Evolutionary conservation across 108 stramenopile species (phyloP).

Genomic region (Schizochytrium sp.): DNA sequence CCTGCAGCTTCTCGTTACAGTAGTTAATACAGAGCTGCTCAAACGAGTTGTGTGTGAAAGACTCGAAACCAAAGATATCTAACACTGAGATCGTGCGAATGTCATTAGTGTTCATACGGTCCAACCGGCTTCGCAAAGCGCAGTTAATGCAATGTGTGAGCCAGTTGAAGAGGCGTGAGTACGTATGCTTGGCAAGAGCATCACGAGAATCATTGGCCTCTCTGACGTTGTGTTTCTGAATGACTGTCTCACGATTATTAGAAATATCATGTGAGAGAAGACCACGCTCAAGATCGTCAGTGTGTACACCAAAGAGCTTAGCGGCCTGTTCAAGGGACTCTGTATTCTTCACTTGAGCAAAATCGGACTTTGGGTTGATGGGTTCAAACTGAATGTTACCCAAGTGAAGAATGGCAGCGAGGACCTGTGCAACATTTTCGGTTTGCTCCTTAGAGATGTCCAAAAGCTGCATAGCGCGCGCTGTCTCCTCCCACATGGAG

Average conservation of each 20-base stretch:
- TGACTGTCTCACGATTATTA: constrained; percentile 33
- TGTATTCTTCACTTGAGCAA: constrained; percentile 73
- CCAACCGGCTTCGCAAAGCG: constrained; percentile 39
- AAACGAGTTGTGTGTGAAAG: constrained; percentile 81
- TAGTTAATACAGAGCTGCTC: constrained; percentile 82
- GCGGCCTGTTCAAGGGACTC: constrained; percentile 78
- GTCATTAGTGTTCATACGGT: constrained; percentile 18
- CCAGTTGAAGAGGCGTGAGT: constrained; percentile 75
- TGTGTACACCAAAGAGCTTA: constrained; percentile 67
- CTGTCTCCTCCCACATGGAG: constrained; percentile 70
- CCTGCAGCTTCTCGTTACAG: constrained; percentile 79
- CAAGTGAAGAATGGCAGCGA: constrained; percentile 70
- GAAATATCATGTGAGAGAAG: constrained; percentile 84
- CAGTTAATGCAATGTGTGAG: constrained; percentile 74
- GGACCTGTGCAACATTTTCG: constrained; percentile 14
- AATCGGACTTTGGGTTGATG: constrained; percentile 65
- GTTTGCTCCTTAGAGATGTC: constrained; percentile 63
- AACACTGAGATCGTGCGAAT: constrained; percentile 67
- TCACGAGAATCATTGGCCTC: constrained; percentile 72
- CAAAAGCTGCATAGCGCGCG: constrained; percentile 65
- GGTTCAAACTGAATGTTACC: constrained; percentile 81
- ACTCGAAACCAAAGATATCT: constrained; percentile 97
- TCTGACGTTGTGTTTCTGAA: constrained; percentile 63
- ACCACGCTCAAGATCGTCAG: constrained; percentile 69
- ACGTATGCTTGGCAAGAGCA: constrained; percentile 75